Evolutionary conservation across 208 protist genomes (phyloP).

Genomic region (Endotrypanum monterogeii): DNA sequence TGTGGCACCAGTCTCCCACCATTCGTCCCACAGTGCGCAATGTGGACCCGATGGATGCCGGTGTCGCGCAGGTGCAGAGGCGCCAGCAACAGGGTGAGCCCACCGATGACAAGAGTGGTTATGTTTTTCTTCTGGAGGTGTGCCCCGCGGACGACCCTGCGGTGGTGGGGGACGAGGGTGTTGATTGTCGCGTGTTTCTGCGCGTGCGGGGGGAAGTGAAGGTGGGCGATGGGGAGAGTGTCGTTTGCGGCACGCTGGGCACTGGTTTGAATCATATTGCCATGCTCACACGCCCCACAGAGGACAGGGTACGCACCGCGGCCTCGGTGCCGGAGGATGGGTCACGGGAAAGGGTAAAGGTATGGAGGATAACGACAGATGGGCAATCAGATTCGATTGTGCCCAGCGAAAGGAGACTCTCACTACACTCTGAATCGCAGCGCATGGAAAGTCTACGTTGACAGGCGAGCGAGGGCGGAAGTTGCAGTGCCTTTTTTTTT

Average conservation of each 20-base stretch:
- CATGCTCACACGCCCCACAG: constrained; percentile 21
- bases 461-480: neutral
- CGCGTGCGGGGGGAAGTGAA: constrained; percentile 19
- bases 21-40: neutral
- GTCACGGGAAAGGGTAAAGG: constrained; percentile 23
- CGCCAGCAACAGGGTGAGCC: neutral
- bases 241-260: constrained; percentile 17
- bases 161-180: neutral
- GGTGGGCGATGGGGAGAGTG: constrained; percentile 27
- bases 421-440: neutral
- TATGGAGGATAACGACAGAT: constrained; percentile 16
- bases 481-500: neutral
- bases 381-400: neutral
- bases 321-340: neutral
- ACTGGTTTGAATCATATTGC: constrained; percentile 14
- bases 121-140: constrained; percentile 26
- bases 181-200: constrained; percentile 12
- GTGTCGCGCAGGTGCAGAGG: neutral
- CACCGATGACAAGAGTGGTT: constrained; percentile 5
- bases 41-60: neutral
- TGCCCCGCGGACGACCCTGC: constrained; percentile 6
- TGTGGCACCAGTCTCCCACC: neutral
- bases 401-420: neutral
- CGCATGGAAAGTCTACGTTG: constrained; percentile 9
- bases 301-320: neutral